phyloP scores from a whole-genome alignment of 768 basidiomycete species.

The Auriscalpium vulgare region DNA sequence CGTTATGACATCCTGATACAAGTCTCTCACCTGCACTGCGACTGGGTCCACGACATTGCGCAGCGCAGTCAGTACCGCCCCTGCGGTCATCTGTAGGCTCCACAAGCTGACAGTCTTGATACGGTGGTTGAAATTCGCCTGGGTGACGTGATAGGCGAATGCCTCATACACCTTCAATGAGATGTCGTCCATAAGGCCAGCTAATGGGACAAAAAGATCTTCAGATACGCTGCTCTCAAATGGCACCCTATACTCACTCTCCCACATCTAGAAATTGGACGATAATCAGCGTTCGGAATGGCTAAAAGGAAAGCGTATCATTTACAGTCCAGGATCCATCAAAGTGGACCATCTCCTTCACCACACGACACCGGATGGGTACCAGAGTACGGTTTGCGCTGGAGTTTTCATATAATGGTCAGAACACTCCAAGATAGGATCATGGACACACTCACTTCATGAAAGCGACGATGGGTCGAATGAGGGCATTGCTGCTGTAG shows the following conservation, averaged over 20 bases:
- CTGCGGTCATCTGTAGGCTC: conserved; percentile 92
- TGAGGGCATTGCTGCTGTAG: conserved; percentile 87
- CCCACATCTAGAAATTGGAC: conserved; percentile 64
- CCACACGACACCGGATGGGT: conserved; percentile 86
- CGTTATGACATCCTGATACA: conserved; percentile 16
- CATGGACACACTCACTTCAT: conserved; percentile 67
- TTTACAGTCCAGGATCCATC: conserved; percentile 95
- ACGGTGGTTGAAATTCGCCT: conserved; percentile 81
- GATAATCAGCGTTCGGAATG: conserved; percentile 6
- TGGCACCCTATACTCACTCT: conserved; percentile 49
- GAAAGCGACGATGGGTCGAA: conserved; percentile 95
- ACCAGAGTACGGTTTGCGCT: conserved; percentile 92
- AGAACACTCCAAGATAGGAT: not conserved
- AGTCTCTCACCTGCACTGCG: conserved; percentile 25
- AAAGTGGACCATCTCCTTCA: conserved; percentile 79
- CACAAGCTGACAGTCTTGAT: conserved; percentile 88
- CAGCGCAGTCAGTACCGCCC: conserved; percentile 74
- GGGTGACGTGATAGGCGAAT: conserved; percentile 89
- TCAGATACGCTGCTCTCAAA: conserved; percentile 4
- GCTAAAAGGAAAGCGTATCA: conserved; percentile 13
- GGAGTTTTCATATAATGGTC: conserved; percentile 11
- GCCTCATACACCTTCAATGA: conserved; percentile 88
- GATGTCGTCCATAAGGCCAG: conserved; percentile 88
- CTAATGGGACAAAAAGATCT: conserved; percentile 30
- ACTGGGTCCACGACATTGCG: conserved; percentile 69